Evolutionary conservation across 352 stramenopile genomes (phyloP), one percentile per base, ranked within the genome.

Genomic region (Phytophthora nicotianae): DNA sequence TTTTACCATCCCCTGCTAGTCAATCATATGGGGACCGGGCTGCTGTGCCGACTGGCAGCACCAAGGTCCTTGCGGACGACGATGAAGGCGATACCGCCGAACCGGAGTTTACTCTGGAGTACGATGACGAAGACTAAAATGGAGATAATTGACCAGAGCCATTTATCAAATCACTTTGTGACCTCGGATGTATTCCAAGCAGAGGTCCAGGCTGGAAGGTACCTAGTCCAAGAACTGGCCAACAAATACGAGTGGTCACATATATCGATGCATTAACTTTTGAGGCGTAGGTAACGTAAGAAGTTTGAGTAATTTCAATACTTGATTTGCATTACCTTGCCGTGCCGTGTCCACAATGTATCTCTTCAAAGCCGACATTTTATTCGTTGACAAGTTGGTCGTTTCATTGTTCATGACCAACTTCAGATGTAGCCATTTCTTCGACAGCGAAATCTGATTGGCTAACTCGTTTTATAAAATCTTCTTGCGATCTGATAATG

Each of bases 71-170:
- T 11, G 68, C 52, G 5, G 83, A 92, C 45, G 83, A 92, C 33
- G 83, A 92, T 50, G 81, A 89, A 55, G 74, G 14, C 8, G 83
- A 89, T 4, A 75, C 69, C 16, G 63, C 57, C 23, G 81, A 72
- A 17, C 77, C 82, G 5, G 79, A 90, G 66, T 92, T 92, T 64
- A 89, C 70, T 5, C 69, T 92, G 43, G 74, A 92, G 56, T 92
- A 92, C 59, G 83, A 92, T 50, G 83, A 92, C 40, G 83, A 92
- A 17, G 83, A 92, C 42, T 90, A 77, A 67, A 29, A 62, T 58
- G 45, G 48, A 71, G 57, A 63, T 58, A 73, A 70, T 66, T 54
- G 49, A 74, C 16, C 37, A 46, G 17, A 14, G 29, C 23, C 21
- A 42, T 74, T 69, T 70, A 43, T 58, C 32, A 66, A 35, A 70